Percentiles rank a stretch among this genome's conserved stretches.
These are phyloP conservation scores for Colletotrichum sublineola DNA, from an alignment of 2,329 filamentous ascomycete species.

Conservation along the genomic window DNA sequence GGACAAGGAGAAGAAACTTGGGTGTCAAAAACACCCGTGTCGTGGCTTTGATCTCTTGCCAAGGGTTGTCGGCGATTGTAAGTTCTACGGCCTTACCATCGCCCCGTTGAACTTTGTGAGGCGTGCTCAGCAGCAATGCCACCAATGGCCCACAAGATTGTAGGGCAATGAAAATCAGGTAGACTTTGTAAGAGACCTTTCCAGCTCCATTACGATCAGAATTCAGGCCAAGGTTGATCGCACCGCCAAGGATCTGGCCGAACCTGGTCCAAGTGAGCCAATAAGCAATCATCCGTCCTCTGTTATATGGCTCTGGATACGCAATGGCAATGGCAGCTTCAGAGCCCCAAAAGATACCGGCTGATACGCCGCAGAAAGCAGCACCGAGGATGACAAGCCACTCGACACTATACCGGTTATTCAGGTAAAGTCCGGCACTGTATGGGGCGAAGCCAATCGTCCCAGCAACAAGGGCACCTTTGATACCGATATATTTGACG, in stretches of 20 bases:
- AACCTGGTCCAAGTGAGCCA: slow-evolving; percentile 73
- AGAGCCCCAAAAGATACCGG: slow-evolving; percentile 54
- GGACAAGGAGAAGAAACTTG: slow-evolving; percentile 61
- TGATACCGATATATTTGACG: slow-evolving; percentile 53
- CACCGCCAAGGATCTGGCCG: slow-evolving; percentile 65
- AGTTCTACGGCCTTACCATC: slow-evolving; percentile 54
- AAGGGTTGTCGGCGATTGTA: slow-evolving; percentile 58
- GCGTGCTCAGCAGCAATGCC: slow-evolving; percentile 59
- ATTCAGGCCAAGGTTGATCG: slow-evolving; percentile 65
- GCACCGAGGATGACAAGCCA: slow-evolving; percentile 61
- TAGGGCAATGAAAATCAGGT: slow-evolving; percentile 57
- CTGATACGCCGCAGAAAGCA: slow-evolving; percentile 56
- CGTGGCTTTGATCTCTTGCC: slow-evolving; percentile 69
- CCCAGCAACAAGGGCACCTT: slow-evolving; percentile 56
- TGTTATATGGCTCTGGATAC: slow-evolving; percentile 75
- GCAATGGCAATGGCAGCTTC: slow-evolving; percentile 53
- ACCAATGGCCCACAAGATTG: slow-evolving; percentile 61
- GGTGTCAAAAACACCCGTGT: slow-evolving; percentile 58
- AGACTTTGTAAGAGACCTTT: slow-evolving; percentile 60
- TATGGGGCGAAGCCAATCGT: slow-evolving; percentile 60
- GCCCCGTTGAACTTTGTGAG: slow-evolving; percentile 58
- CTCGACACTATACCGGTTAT: slow-evolving; percentile 58
- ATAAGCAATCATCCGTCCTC: slow-evolving; percentile 71
- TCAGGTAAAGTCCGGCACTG: slow-evolving; percentile 58
- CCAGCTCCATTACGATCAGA: slow-evolving; percentile 57